Evolutionary conservation across 495 filamentous ascomycete genomes (phyloP), one percentile per base, ranked within the genome.

Genomic region (Penicillium mononematosum): DNA sequence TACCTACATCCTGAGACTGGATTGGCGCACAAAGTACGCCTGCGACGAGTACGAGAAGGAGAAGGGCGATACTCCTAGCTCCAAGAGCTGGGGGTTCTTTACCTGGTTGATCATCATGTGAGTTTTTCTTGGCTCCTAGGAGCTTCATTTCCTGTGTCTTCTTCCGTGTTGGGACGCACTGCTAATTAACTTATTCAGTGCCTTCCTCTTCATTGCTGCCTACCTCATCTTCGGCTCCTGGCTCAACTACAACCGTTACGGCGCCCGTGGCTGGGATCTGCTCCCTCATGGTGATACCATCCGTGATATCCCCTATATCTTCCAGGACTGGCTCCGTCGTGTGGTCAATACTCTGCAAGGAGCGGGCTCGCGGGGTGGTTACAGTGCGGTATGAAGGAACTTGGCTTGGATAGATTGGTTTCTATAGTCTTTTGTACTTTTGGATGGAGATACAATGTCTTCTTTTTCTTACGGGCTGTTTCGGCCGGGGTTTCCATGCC

Each of bases 161-260:
- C 48, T 32, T 25, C 22, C 16, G 19, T 6, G n/a, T 29, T 27
- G 22, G 24, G 42, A 29, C 14, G 29, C 38, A 17, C 38, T 36
- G 31, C 24, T 48, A 36, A 42, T 47, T n/a, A 27, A 34, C 43
- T 2, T 51, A 43, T 20, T 39, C 32, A 77, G 93, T 59, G 71
- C 88, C 67, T 98, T 98, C 82, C 81, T 98, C 45, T 83, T 81
- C 45, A 83, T 85, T 17, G 92, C 94, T 16, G 76, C 95, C 20
- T 98, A 98, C 73, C 86, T 98, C 60, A 96, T 98, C 71, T 98
- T 98, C 65, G 92, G 92, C 66, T 95, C 92, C 22, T 98, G 94
- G 94, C 86, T 98, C 62, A 98, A 98, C 77, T 98, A 98, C 81
- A 97, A 91, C 78, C 90, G 92, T 55, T 95, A 96, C 70, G 92